Conservation (phyloP, 192 early-diverging fungal genomes). For the Coemansia reversa region DNA sequence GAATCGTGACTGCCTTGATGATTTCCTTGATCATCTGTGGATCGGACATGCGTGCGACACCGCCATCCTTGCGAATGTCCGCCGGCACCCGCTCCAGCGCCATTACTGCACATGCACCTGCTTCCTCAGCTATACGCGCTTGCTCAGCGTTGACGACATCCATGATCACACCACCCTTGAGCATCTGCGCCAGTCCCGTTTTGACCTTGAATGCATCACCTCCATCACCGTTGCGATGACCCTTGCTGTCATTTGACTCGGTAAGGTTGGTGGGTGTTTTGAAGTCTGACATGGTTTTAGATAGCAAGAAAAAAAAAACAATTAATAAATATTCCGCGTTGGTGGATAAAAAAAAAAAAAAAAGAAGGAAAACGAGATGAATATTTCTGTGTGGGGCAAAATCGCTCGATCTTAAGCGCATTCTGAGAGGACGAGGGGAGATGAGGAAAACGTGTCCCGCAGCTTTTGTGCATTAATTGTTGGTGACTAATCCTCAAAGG, state of each 20-base stretch:
- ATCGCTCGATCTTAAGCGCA: background rate
- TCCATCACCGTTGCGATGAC: constrained; percentile 2
- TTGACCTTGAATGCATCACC: constrained; percentile 76
- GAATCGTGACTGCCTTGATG: constrained; percentile 91
- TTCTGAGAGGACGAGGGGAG: background rate
- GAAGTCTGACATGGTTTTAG: constrained; percentile 41
- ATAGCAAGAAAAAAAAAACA: background rate
- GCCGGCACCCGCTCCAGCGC: constrained; percentile 97
- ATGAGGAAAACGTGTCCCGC: background rate
- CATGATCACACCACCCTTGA: constrained; percentile 99
- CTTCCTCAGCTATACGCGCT: constrained; percentile 95
- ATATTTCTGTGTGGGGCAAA: background rate
- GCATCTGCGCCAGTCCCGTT: constrained; percentile 95
- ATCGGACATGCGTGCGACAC: constrained; percentile 98
- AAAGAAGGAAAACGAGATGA: background rate
- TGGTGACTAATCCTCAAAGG: background rate
- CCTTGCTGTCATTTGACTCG: constrained; percentile 16
- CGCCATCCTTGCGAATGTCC: constrained; percentile 95
- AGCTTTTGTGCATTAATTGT: background rate
- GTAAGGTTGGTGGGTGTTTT: constrained; percentile 63
- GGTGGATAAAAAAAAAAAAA: background rate
- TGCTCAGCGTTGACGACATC: constrained; percentile 98
- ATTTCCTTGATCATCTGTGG: constrained; percentile 98
- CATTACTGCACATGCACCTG: constrained; percentile 97
- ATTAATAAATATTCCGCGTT: background rate